A percentile compares a stretch with the other conserved stretches of the same genome.
Evolutionary conservation across 2,329 filamentous ascomycete genomes (phyloP).

Genomic region (Bipolaris gigantea): DNA sequence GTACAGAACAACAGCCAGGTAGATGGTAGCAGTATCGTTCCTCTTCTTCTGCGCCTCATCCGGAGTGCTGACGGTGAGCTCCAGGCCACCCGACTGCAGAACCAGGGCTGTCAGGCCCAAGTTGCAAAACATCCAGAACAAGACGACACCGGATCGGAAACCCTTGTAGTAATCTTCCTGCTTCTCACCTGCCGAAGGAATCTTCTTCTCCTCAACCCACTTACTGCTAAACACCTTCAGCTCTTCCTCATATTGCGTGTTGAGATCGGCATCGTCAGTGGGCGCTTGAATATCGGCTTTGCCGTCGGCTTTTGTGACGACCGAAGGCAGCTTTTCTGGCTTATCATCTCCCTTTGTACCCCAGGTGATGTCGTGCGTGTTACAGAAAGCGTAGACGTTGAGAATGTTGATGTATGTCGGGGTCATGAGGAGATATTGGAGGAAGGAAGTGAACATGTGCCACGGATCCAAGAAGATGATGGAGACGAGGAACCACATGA

Average conservation of each 20-base stretch:
- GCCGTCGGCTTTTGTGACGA: slow-evolving; percentile 87
- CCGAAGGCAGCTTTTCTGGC: slow-evolving; percentile 83
- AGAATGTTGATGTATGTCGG: slow-evolving; percentile 98
- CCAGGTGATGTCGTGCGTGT: slow-evolving; percentile 97
- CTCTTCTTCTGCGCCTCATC: slow-evolving; percentile 50
- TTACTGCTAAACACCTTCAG: slow-evolving; percentile 74
- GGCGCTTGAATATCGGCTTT: slow-evolving; percentile 88
- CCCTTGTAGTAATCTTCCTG: slow-evolving; percentile 99
- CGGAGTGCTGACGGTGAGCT: slow-evolving; percentile 50
- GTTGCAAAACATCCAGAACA: slow-evolving; percentile 97
- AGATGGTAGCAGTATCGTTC: slow-evolving; percentile 69
- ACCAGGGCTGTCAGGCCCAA: slow-evolving; percentile 86
- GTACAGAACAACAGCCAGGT: slow-evolving; percentile 86
- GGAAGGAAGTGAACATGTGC: slow-evolving; percentile 96
- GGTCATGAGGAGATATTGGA: slow-evolving; percentile 92
- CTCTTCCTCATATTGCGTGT: slow-evolving; percentile 91
- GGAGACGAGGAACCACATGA: slow-evolving; percentile 89
- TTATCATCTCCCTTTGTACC: slow-evolving; percentile 98
- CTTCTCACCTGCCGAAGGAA: slow-evolving; percentile 67
- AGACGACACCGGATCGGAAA: slow-evolving; percentile 86
- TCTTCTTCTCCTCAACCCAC: slow-evolving; percentile 69
- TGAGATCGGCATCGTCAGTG: slow-evolving; percentile 91
- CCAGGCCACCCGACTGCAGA: slow-evolving; percentile 79
- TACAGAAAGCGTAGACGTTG: slow-evolving; percentile 98
- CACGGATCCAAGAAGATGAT: slow-evolving; percentile 96